Conservation (phyloP, 2,329 filamentous ascomycete genomes). For the Colletotrichum caudatum region DNA sequence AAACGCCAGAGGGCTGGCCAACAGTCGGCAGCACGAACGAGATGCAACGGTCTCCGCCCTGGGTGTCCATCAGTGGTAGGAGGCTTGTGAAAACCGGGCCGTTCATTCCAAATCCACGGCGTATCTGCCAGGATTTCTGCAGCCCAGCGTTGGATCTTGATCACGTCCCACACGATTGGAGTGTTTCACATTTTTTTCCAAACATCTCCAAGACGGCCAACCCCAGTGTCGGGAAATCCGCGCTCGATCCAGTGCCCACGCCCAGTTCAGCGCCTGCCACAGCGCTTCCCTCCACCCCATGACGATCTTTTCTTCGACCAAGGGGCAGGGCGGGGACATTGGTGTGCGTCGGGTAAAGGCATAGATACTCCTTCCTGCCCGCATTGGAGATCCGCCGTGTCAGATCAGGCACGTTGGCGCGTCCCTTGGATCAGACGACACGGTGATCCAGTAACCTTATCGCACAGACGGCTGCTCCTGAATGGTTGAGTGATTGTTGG, state of each 20-base stretch:
- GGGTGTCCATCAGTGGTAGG: neutral
- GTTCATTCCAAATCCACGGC: slow-evolving; percentile 36
- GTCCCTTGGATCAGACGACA: slow-evolving; percentile 35
- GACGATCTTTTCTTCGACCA: slow-evolving; percentile 6
- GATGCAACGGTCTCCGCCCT: neutral
- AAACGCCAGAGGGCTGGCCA: neutral
- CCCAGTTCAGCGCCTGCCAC: slow-evolving; percentile 17
- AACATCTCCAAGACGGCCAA: slow-evolving; percentile 34
- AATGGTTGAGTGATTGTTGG: neutral
- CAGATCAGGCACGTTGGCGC: slow-evolving; percentile 18
- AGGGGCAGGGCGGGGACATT: slow-evolving; percentile 15
- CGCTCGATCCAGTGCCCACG: slow-evolving; percentile 7
- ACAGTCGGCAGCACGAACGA: neutral
- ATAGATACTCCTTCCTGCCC: slow-evolving; percentile 7
- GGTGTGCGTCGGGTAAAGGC: slow-evolving; percentile 14
- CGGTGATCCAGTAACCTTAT: slow-evolving; percentile 31
- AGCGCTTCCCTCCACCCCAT: slow-evolving; percentile 21
- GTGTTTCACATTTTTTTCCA: slow-evolving; percentile 37
- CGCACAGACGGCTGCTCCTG: slow-evolving; percentile 28
- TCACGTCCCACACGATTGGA: slow-evolving; percentile 34
- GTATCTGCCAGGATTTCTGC: slow-evolving; percentile 5
- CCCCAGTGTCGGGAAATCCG: slow-evolving; percentile 16
- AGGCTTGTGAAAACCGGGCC: slow-evolving; percentile 15
- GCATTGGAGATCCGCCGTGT: slow-evolving; percentile 23
- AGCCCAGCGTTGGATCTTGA: slow-evolving; percentile 37